A percentile compares a stretch with the other conserved stretches of the same genome.
Evolutionary conservation across 2,329 filamentous ascomycete species (phyloP).

Genomic region (Pseudofabraea citricarpa): DNA sequence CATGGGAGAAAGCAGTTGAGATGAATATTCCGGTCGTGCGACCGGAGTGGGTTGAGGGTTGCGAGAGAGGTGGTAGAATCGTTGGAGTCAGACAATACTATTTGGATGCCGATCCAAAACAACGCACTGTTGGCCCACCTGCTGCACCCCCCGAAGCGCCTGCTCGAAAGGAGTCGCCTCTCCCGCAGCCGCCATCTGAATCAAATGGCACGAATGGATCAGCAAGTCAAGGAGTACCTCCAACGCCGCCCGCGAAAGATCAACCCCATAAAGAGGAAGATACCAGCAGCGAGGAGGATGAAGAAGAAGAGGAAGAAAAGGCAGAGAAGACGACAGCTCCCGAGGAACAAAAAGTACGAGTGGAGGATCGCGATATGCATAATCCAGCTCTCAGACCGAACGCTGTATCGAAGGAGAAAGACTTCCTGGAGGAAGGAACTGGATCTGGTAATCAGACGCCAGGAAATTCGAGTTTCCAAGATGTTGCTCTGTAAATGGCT

Average conservation of each 20-base stretch:
- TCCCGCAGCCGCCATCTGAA: constrained; percentile 15
- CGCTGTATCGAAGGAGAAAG: constrained; percentile 17
- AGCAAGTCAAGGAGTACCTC: constrained; percentile 15
- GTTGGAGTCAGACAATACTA: constrained; percentile 96
- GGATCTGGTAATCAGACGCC: constrained; percentile 38
- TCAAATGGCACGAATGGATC: constrained; percentile 18
- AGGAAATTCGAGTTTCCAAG: constrained; percentile 56
- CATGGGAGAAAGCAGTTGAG: constrained; percentile 95
- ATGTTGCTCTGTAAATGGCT: constrained; percentile 52
- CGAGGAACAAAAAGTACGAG: constrained; percentile 48
- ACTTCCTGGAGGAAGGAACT: constrained; percentile 23
- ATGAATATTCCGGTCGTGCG: constrained; percentile 97
- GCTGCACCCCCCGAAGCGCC: constrained; percentile 9
- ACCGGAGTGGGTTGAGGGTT: constrained; percentile 97
- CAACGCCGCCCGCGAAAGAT: constrained; percentile 26
- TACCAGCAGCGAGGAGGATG: constrained; percentile 29
- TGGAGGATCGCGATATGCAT: constrained; percentile 48
- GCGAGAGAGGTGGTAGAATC: constrained; percentile 86
- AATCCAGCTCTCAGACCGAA: constrained; percentile 42
- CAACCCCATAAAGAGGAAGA: constrained; percentile 23
- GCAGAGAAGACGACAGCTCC: constrained; percentile 18
- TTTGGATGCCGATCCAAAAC: constrained; percentile 67
- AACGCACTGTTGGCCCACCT: constrained; percentile 23
- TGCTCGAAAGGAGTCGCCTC: constrained; percentile 11
- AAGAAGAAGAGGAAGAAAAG: constrained; percentile 2